phyloP scores from a whole-genome alignment of 2,329 filamentous ascomycete genomes.

The Penicillium palitans region DNA sequence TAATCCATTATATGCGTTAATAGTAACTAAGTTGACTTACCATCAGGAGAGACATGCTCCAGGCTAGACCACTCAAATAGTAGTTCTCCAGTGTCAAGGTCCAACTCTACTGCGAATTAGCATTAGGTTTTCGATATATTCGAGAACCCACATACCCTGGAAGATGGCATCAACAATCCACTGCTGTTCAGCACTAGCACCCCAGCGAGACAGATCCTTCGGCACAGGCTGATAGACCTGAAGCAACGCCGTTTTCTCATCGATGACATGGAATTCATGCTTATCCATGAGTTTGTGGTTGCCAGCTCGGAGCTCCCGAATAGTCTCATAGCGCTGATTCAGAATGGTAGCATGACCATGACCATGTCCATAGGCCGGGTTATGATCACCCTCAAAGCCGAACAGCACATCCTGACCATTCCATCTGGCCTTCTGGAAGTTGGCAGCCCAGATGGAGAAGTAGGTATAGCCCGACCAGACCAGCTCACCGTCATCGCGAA shows the following conservation, averaged over 20 bases:
- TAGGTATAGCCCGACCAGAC: too few relatives aligned
- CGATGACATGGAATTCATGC: constrained; percentile 58
- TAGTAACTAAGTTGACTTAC: too few relatives aligned
- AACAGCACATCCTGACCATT: too few relatives aligned
- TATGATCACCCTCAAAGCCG: too few relatives aligned
- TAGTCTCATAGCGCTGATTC: constrained; percentile 56
- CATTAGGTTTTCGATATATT: background rate
- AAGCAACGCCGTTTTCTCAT: constrained; percentile 55
- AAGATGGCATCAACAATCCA: constrained; percentile 59
- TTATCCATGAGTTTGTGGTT: constrained; percentile 53
- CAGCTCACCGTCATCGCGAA: too few relatives aligned
- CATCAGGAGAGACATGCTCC: too few relatives aligned
- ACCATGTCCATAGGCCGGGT: too few relatives aligned
- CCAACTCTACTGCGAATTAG: constrained; percentile 31
- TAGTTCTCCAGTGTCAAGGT: constrained; percentile 48
- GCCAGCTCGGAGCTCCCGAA: constrained; percentile 53
- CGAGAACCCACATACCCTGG: constrained; percentile 47
- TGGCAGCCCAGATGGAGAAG: too few relatives aligned
- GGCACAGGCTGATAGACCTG: constrained; percentile 56
- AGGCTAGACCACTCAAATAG: too few relatives aligned
- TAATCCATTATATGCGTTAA: too few relatives aligned
- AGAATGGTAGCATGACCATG: constrained; percentile 54
- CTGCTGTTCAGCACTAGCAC: constrained; percentile 51
- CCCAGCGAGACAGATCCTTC: constrained; percentile 48
- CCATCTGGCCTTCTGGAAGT: too few relatives aligned